Conservation (phyloP, 2,329 filamentous ascomycete genomes). For the Aspergillus glaucus region DNA sequence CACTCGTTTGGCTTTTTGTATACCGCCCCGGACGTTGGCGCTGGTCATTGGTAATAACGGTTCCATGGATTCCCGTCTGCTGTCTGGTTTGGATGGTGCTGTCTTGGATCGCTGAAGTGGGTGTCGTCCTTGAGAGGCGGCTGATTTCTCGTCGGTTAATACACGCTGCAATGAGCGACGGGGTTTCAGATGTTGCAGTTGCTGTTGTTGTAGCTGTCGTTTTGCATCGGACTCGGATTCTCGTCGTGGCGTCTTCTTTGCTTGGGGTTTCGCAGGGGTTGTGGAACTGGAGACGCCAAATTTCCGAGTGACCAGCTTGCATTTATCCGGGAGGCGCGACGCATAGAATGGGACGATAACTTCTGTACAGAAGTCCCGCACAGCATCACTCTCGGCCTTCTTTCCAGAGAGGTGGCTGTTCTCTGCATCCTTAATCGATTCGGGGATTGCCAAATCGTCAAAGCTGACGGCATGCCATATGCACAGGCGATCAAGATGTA, state of each 20-base stretch:
- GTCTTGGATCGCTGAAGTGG: slow-evolving; percentile 40
- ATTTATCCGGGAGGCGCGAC: slow-evolving; percentile 42
- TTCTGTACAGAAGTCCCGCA: slow-evolving; percentile 46
- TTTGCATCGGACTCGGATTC: slow-evolving; percentile 28
- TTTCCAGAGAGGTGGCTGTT: slow-evolving; percentile 24
- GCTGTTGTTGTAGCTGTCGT: slow-evolving; percentile 3
- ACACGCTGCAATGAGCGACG: slow-evolving; percentile 41
- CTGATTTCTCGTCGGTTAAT: slow-evolving; percentile 38
- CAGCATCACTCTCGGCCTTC: slow-evolving; percentile 36
- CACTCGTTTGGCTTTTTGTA: slow-evolving; percentile 40
- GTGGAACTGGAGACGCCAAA: slow-evolving; percentile 38
- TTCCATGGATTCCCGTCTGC: slow-evolving; percentile 38
- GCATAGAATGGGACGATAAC: slow-evolving; percentile 47
- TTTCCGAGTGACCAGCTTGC: slow-evolving; percentile 42
- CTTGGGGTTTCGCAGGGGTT: slow-evolving; percentile 29
- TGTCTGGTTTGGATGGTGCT: slow-evolving; percentile 31
- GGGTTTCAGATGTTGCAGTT: slow-evolving; percentile 15
- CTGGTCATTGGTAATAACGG: slow-evolving; percentile 30
- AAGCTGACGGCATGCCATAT: slow-evolving; percentile 46
- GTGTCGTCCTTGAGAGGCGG: slow-evolving; percentile 24
- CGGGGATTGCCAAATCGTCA: slow-evolving; percentile 27
- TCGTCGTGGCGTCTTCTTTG: slow-evolving; percentile 21
- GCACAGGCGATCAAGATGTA: slow-evolving; percentile 44
- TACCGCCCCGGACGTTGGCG: slow-evolving; percentile 35
- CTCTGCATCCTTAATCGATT: slow-evolving; percentile 22